Conservation (phyloP, 352 stramenopile genomes). For the Globisporangium carolinianum region DNA sequence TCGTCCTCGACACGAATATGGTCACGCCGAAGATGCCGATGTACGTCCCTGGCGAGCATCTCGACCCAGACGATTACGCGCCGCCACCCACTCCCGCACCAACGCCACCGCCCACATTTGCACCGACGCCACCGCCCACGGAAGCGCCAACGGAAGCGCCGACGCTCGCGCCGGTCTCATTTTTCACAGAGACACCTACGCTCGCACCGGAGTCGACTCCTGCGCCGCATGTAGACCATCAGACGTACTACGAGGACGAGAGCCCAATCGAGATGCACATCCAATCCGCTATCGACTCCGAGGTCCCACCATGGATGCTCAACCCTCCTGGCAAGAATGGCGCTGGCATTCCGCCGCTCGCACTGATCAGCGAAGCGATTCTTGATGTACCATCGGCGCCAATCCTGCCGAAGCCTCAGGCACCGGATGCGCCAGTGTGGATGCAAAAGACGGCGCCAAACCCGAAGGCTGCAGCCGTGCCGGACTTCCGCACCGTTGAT, state of each 20-base stretch:
- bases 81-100: background rate
- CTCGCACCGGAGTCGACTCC: background rate
- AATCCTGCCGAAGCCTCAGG: too few species aligned
- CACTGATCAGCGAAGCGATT: too few species aligned
- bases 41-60: conserved; percentile 3
- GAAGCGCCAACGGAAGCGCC: background rate
- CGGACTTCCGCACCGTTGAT: conserved; percentile 16
- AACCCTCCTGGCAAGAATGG: conserved; percentile 2
- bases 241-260: too few species aligned
- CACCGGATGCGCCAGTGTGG: background rate
- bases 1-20: conserved; percentile 1
- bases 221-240: background rate
- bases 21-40: background rate
- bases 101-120: background rate
- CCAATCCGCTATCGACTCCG: too few species aligned
- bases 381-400: background rate
- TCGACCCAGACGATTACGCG: conserved; percentile 4
- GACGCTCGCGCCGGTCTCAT: background rate
- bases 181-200: background rate
- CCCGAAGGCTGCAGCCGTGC: background rate
- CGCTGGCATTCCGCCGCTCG: background rate
- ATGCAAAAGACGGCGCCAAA: background rate
- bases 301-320: too few species aligned
- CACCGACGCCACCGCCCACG: background rate
- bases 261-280: background rate